Conservation (phyloP, 768 basidiomycete genomes). For the Macrolepiota fuliginosa region DNA sequence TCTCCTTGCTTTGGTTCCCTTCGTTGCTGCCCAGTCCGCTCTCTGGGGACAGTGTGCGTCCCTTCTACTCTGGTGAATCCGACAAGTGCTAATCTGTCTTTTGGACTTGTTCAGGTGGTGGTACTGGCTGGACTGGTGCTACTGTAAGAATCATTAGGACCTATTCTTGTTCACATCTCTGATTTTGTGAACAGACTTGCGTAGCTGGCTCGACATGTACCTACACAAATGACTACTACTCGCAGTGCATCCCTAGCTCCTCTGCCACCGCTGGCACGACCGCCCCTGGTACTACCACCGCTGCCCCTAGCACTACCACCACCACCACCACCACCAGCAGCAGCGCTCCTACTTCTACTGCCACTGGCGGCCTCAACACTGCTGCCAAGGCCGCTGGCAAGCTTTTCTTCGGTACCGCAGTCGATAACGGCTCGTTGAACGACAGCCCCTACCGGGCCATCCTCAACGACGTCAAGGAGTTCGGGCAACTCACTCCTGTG, state of each 20-base stretch:
- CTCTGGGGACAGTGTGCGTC: slow-evolving; percentile 22
- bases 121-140: slow-evolving; percentile 24
- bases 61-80: neutral
- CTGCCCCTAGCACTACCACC: neutral
- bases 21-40: slow-evolving; percentile 19
- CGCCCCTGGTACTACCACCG: neutral
- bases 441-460: slow-evolving; percentile 37
- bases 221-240: slow-evolving; percentile 21
- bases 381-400: slow-evolving; percentile 39
- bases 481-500: slow-evolving; percentile 44
- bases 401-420: slow-evolving; percentile 47
- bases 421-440: slow-evolving; percentile 42
- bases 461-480: slow-evolving; percentile 33
- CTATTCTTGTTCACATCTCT: neutral
- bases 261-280: neutral
- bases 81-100: neutral
- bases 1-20: slow-evolving; percentile 15
- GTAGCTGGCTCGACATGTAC: slow-evolving; percentile 29
- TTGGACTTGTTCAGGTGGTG: slow-evolving; percentile 17
- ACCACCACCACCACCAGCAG: neutral
- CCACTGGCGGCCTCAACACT: neutral
- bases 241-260: neutral
- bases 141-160: slow-evolving; percentile 20
- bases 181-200: slow-evolving; percentile 8
- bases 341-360: neutral